Percentiles rank a stretch among this genome's conserved stretches.
Conservation (phyloP, 2,329 filamentous ascomycete species). For the Berkeleyomyces basicola region DNA sequence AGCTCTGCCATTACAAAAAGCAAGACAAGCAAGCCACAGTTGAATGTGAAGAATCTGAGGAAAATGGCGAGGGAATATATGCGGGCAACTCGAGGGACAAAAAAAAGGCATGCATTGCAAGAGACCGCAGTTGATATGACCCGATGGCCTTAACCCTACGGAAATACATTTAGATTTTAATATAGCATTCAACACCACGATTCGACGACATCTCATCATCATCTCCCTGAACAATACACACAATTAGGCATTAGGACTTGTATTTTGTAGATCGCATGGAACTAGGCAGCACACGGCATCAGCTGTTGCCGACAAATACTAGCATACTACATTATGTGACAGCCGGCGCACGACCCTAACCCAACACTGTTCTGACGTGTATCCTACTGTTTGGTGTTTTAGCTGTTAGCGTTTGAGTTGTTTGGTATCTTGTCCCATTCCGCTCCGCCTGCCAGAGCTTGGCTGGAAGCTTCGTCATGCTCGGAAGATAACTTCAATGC, state of each 20-base stretch:
- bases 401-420: neutral
- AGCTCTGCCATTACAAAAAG: neutral
- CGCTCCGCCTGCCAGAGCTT: neutral
- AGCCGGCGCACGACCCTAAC: neutral
- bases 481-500: too few relatives aligned
- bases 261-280: neutral
- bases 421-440: neutral
- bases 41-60: neutral
- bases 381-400: neutral
- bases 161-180: neutral
- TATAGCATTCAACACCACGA: neutral
- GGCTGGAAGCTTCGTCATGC: neutral
- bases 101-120: too few relatives aligned
- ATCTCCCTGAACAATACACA: too few relatives aligned
- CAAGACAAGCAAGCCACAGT: neutral
- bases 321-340: neutral
- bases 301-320: neutral
- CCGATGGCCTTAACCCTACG: neutral
- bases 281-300: neutral
- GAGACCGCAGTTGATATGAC: neutral
- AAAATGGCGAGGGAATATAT: neutral
- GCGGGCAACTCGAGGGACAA: too few relatives aligned
- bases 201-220: neutral
- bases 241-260: too few relatives aligned
- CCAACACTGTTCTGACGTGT: neutral